These are phyloP conservation scores for Pelagomonas calceolata DNA, from an alignment of 108 stramenopile genomes.

Conservation along the genomic window DNA sequence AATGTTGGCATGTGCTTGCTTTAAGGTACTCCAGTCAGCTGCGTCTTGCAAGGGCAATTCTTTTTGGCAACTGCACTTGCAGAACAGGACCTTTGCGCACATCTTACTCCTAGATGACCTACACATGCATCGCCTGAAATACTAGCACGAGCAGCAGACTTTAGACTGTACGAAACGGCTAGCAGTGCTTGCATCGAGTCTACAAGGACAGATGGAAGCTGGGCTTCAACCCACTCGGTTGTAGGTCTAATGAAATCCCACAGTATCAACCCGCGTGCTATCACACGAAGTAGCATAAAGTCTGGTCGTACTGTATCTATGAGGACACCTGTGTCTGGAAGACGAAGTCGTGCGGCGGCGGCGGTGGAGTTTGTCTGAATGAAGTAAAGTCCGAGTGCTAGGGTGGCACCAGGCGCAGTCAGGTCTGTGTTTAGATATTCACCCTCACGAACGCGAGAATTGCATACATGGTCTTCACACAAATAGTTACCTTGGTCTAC, in stretches of 20 bases:
- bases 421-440: constrained; percentile 78
- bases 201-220: no score
- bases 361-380: constrained; percentile 39
- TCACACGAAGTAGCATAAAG: constrained; percentile 70
- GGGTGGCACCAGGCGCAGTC: constrained; percentile 84
- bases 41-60: no score
- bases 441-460: constrained; percentile 72
- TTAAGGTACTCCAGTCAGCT: no score
- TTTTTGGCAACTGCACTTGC: no score
- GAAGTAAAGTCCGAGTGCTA: constrained; percentile 84
- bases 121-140: no score
- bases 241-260: constrained; percentile 75
- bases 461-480: constrained; percentile 31
- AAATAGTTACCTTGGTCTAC: no score
- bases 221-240: constrained; percentile 59
- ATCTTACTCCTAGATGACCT: no score
- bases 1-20: no score
- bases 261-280: constrained; percentile 74
- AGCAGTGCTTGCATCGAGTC: no score
- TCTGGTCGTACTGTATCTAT: constrained; percentile 89
- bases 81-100: no score
- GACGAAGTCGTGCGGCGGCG: constrained; percentile 57
- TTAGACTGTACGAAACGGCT: no score
- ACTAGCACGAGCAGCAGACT: no score
- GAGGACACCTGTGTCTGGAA: constrained; percentile 81